A percentile compares a stretch with the other conserved stretches of the same genome.
phyloP scores from a whole-genome alignment of 495 filamentous ascomycete species.

The Rhizodiscina lignyota region DNA sequence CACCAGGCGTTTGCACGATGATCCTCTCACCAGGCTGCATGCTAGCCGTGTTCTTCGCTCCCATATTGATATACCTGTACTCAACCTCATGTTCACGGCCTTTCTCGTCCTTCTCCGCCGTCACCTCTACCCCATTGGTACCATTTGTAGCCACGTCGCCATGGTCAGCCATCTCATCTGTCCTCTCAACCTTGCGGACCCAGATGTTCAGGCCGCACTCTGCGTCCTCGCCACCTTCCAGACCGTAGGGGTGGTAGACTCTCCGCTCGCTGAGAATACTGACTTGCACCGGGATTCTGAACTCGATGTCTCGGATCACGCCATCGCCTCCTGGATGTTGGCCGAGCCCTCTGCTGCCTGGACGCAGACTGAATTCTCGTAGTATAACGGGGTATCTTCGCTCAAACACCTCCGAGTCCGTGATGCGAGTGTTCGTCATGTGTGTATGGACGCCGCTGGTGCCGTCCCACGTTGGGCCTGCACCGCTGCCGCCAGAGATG shows the following conservation, averaged over 20 bases:
- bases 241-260: constrained; percentile 76
- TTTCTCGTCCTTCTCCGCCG: constrained; percentile 17
- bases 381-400: constrained; percentile 80
- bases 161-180: constrained; percentile 5
- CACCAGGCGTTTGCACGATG: constrained; percentile 56
- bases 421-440: constrained; percentile 99
- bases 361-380: constrained; percentile 61
- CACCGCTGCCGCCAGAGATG: constrained; percentile 83
- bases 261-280: constrained; percentile 79
- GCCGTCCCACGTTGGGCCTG: constrained; percentile 74
- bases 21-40: constrained; percentile 81
- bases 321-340: constrained; percentile 75
- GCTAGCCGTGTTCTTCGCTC: constrained; percentile 82
- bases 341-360: constrained; percentile 53
- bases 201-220: constrained; percentile 72
- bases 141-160: not conserved
- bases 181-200: constrained; percentile 44
- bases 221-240: constrained; percentile 73
- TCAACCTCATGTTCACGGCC: no score
- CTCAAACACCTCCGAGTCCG: constrained; percentile 91
- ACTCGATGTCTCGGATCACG: constrained; percentile 87
- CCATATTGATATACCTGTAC: constrained; percentile 63
- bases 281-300: constrained; percentile 73
- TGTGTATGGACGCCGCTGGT: constrained; percentile 84
- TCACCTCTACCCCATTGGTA: constrained; percentile 11